These are phyloP conservation scores for Pulveroboletus sp. DNA, from an alignment of 1,284 basidiomycete species.

Conservation along the genomic window DNA sequence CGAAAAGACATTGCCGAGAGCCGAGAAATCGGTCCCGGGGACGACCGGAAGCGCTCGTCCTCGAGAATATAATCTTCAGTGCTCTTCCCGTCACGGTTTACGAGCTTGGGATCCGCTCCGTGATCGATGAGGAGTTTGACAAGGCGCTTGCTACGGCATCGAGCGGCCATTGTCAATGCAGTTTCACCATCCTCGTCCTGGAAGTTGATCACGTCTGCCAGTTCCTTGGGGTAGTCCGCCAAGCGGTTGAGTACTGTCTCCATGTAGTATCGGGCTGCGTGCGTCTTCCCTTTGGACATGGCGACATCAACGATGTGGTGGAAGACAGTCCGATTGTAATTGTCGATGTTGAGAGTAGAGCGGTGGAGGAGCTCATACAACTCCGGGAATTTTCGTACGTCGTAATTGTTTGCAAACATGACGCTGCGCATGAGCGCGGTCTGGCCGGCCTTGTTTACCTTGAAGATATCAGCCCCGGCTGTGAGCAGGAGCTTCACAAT, in stretches of 20 bases:
- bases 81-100: constrained; percentile 94
- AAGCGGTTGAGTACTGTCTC: constrained; percentile 91
- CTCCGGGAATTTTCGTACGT: constrained; percentile 98
- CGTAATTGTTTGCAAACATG: constrained; percentile 99
- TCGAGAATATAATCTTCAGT: constrained; percentile 99
- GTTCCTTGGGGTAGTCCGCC: constrained; percentile 93
- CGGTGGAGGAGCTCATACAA: constrained; percentile 95
- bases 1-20: constrained; percentile 62
- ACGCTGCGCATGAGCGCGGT: constrained; percentile 98
- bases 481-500: constrained; percentile 94
- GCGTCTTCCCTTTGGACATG: constrained; percentile 95
- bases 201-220: constrained; percentile 98
- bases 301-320: constrained; percentile 99
- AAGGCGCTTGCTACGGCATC: constrained; percentile 94
- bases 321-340: constrained; percentile 96
- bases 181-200: constrained; percentile 99
- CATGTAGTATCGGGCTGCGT: constrained; percentile 98
- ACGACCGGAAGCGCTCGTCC: constrained; percentile 95
- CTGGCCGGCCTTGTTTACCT: constrained; percentile 95
- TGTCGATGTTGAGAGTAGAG: constrained; percentile 98
- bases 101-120: constrained; percentile 94
- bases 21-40: constrained; percentile 74
- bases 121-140: constrained; percentile 96
- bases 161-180: constrained; percentile 93
- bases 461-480: constrained; percentile 95